Evolutionary conservation across 2,329 filamentous ascomycete species (phyloP), one percentile per base, ranked within the genome.

Genomic region (Didymella sp.): DNA sequence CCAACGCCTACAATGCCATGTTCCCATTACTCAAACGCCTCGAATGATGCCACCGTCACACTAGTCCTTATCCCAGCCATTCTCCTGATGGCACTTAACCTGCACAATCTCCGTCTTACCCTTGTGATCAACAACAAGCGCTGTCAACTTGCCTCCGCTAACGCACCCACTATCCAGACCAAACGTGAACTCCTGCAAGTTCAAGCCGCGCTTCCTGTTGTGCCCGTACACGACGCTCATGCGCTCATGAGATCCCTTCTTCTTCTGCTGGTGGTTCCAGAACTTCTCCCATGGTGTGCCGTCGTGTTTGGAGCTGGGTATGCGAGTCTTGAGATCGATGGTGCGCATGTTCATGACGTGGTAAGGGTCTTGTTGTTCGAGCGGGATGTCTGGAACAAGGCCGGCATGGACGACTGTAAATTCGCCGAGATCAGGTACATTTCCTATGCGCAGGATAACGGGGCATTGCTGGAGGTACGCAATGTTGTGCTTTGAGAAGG

Each of bases 341-440:
- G 87, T 90, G 54, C 92, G 87, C 91, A 99, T 96, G 72, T 92
- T 95, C 92, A 97, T 97, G 37, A 90, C 89, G 48, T 89, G 88
- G 74, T 86, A 87, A 0, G 92, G 89, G 74, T 97, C 85, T 67
- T 89, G 94, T 48, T 84, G 80, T 42, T 88, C 81, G 13, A 96
- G 80, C 0, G 84, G 75, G 0, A 96, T 78, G 5, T 87, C 89
- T 0, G 94, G 91, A 0, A 95, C 87, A 2, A 98, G 82, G 0
- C 95, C 95, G 0, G 86, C 94, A 78, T 98, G 95, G 6, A 93
- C 94, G 47, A 92, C 88, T 5, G 89, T 82, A 4, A 96, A 81
- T 56, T 88, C 82, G 31, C 88, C 84, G 73, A 87, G 80, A 2
- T 76, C 77, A 1, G 81, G 79, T 31, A 93, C 77, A 13, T 79